A percentile compares a stretch with the other conserved stretches of the same genome.
phyloP scores from a whole-genome alignment of 2,329 filamentous ascomycete species.

The Diaporthe capsici region DNA sequence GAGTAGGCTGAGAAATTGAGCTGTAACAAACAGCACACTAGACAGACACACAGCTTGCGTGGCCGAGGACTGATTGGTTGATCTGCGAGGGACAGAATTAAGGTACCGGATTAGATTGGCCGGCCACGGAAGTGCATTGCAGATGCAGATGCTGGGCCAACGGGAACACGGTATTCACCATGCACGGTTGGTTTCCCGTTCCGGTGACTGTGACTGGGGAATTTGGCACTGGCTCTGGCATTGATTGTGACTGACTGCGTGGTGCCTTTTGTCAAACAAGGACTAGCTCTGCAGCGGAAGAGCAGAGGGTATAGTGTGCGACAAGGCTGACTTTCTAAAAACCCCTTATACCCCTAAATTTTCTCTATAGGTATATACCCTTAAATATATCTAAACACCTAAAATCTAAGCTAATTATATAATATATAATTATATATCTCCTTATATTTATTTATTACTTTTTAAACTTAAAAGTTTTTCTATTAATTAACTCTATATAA shows the following conservation, averaged over 20 bases:
- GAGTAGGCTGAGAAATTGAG: not conserved
- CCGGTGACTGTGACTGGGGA: not conserved
- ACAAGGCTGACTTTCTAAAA: no score
- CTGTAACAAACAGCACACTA: not conserved
- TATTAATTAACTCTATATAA: no score
- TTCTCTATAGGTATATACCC: no score
- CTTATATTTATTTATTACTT: no score
- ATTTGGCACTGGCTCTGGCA: not conserved
- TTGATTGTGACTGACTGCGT: not conserved
- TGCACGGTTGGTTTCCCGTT: not conserved
- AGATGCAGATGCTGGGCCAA: not conserved
- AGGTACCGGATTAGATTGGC: slow-evolving; percentile 5
- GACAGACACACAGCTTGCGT: not conserved
- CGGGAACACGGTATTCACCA: not conserved
- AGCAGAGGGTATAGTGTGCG: no score
- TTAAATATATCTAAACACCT: no score
- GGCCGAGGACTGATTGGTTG: not conserved
- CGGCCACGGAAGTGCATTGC: not conserved
- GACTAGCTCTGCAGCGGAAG: not conserved
- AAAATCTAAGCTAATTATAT: no score
- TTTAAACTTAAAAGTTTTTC: no score
- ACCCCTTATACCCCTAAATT: no score
- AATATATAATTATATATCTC: no score
- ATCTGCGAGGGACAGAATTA: slow-evolving; percentile 17
- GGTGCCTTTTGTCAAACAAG: slow-evolving; percentile 23